Evolutionary conservation across 305 asterid genomes (phyloP).

Genomic region (Fraxinus xanthoxyloides): DNA sequence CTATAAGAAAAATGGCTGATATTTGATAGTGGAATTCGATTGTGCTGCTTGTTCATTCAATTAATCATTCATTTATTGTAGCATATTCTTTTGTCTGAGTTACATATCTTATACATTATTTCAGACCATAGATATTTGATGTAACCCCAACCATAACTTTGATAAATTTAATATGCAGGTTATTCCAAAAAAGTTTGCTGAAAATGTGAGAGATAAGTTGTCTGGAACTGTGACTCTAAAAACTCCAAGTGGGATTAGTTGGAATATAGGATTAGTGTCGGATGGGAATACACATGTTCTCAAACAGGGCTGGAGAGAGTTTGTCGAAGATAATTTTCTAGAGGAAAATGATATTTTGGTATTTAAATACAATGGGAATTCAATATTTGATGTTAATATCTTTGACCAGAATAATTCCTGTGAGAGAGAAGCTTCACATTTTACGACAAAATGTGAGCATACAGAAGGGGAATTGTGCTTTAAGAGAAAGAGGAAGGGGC

Average conservation of each 20-base stretch:
- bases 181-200: conserved; percentile 35
- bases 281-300: conserved; percentile 18
- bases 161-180: conserved; percentile 25
- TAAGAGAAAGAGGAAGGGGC: conserved; percentile 4
- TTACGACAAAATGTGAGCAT: conserved; percentile 31
- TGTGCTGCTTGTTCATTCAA: background rate
- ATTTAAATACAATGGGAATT: conserved; percentile 31
- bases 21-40: background rate
- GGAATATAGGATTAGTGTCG: conserved; percentile 28
- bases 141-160: background rate
- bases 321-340: conserved; percentile 32
- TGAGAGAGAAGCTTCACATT: conserved; percentile 43
- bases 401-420: conserved; percentile 21
- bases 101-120: background rate
- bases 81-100: conserved; percentile 8
- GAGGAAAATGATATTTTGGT: conserved; percentile 32
- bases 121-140: background rate
- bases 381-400: conserved; percentile 22
- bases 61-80: background rate
- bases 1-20: conserved; percentile 2
- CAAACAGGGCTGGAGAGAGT: conserved; percentile 35
- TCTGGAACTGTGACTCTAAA: conserved; percentile 24
- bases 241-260: conserved; percentile 37
- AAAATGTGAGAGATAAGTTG: conserved; percentile 32
- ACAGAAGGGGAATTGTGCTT: conserved; percentile 10